A percentile compares a stretch with the other conserved stretches of the same genome.
Conservation (phyloP, 768 basidiomycete genomes). For the Russula earlei region DNA sequence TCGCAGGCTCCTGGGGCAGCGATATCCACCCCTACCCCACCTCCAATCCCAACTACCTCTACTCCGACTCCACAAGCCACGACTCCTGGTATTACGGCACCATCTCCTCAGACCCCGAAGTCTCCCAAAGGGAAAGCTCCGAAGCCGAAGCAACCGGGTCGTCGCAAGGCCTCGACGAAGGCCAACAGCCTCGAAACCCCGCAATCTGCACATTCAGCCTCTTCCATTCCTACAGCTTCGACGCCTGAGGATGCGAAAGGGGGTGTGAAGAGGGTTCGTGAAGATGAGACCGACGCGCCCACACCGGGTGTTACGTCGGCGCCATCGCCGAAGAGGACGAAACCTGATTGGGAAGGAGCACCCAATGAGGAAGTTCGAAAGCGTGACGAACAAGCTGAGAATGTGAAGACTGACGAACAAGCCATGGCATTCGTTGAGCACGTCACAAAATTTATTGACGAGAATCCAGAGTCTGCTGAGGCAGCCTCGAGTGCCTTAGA, state of each 20-base stretch:
- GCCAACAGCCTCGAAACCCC: conserved; percentile 16
- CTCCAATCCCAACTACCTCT: neutral
- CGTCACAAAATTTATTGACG: conserved; percentile 55
- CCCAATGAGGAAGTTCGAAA: conserved; percentile 36
- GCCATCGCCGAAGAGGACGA: conserved; percentile 62
- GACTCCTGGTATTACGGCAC: conserved; percentile 12
- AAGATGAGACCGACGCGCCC: conserved; percentile 31
- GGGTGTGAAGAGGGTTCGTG: conserved; percentile 43
- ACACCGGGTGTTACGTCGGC: conserved; percentile 31
- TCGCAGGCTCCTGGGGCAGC: no score
- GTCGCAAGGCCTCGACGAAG: conserved; percentile 28
- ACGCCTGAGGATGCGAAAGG: conserved; percentile 18
- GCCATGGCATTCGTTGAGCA: conserved; percentile 50
- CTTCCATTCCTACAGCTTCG: conserved; percentile 9
- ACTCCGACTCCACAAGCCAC: conserved; percentile 14
- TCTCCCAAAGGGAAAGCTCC: conserved; percentile 54
- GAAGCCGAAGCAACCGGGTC: conserved; percentile 37
- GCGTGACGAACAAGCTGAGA: conserved; percentile 16
- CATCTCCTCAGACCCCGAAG: conserved; percentile 35
- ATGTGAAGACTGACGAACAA: conserved; percentile 51
- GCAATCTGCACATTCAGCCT: conserved; percentile 4
- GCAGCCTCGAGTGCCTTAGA: conserved; percentile 50
- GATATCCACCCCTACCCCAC: conserved; percentile 12
- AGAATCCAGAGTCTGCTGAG: conserved; percentile 30
- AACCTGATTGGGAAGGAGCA: conserved; percentile 62